These are phyloP conservation scores for Colletotrichum ledebouriae DNA, from an alignment of 2,329 filamentous ascomycete species.

Conservation along the genomic window DNA sequence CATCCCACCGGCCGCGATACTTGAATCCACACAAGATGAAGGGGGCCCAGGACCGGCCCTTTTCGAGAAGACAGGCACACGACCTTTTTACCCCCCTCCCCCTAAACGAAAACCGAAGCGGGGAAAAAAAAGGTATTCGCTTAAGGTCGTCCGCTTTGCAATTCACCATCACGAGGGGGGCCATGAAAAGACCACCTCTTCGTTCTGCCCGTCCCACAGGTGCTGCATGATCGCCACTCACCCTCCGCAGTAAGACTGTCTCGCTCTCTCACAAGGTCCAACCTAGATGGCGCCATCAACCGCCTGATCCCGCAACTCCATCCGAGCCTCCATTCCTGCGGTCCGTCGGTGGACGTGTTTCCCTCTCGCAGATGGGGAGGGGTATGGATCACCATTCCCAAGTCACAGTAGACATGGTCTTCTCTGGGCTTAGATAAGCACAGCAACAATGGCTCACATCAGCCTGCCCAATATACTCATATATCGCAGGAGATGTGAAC, in stretches of 20 bases:
- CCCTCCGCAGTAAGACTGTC: not conserved
- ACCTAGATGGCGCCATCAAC: slow-evolving; percentile 28
- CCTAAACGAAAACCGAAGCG: not conserved
- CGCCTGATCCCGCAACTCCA: slow-evolving; percentile 26
- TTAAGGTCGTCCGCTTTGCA: slow-evolving; percentile 8
- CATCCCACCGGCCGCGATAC: slow-evolving; percentile 1
- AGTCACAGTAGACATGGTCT: not conserved
- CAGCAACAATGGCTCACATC: slow-evolving; percentile 8
- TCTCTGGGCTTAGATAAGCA: not conserved
- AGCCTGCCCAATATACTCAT: not conserved
- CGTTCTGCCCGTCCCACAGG: slow-evolving; percentile 1
- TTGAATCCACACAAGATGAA: not conserved
- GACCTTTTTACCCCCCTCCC: not conserved
- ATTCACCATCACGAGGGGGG: slow-evolving; percentile 5
- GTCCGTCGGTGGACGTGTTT: not conserved
- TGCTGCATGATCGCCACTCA: not conserved
- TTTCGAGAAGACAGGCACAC: slow-evolving; percentile 1
- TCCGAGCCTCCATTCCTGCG: not conserved
- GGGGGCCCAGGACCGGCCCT: not conserved
- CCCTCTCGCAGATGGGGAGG: not conserved
- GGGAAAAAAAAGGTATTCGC: not conserved
- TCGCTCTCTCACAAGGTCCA: slow-evolving; percentile 16
- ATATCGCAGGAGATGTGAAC: slow-evolving; percentile 2
- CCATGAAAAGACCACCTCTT: no score
- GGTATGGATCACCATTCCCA: no score